Percentiles rank a stretch among this genome's conserved stretches.
These are phyloP conservation scores for Cymbidium sinense DNA, from an alignment of 106 monocot genomes.

Conservation along the genomic window DNA sequence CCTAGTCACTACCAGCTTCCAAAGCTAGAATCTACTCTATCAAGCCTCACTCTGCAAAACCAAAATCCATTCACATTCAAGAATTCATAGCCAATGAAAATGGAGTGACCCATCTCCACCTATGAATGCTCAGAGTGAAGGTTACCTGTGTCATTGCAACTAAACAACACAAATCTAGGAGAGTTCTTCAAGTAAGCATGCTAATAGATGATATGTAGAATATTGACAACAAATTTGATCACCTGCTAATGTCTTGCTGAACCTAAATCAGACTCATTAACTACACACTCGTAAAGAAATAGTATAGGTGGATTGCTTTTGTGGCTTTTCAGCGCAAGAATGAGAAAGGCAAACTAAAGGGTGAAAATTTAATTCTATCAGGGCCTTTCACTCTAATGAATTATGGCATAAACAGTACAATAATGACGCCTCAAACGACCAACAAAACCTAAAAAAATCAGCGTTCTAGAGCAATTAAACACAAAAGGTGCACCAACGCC, in stretches of 20 bases:
- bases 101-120: neutral
- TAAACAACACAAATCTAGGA: neutral
- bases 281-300: neutral
- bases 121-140: neutral
- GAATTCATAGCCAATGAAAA: neutral
- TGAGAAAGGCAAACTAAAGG: neutral
- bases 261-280: neutral
- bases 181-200: neutral
- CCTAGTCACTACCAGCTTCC: neutral
- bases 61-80: neutral
- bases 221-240: slow-evolving; percentile 2
- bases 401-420: too few species aligned
- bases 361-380: too few species aligned
- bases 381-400: too few species aligned
- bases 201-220: neutral
- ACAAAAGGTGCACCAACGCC: too few species aligned
- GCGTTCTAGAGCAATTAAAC: too few species aligned
- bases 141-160: neutral
- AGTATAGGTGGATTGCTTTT: neutral
- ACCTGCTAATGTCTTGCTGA: neutral
- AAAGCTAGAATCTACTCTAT: neutral
- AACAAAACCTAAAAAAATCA: too few species aligned
- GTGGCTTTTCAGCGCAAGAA: neutral
- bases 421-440: too few species aligned
- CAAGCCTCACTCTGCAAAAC: neutral